Base-by-base conservation (phyloP, 148 eudicot genomes). In the Vaccinium myrtillus region DNA sequence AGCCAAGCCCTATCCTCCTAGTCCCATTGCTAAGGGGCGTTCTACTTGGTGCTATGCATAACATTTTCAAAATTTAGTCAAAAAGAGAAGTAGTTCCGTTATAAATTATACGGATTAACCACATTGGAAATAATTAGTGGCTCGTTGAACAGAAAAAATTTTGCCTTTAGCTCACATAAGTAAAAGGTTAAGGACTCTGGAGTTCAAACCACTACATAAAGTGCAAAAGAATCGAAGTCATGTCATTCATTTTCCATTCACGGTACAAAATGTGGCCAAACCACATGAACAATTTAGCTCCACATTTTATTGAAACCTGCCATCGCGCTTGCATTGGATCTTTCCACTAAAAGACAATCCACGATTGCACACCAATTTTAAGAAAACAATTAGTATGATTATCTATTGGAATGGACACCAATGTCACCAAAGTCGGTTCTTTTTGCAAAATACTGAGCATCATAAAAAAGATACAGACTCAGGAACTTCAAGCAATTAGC, bases 401-500 rank as follows among this genome's bases (percentile, higher is more conserved):
- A 78, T 27, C 58, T 23, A 78, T 23, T 27, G 43, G 5, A 13
- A 32, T 7, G 46, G 58, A 19, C 49, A n/a, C 32, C 46, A 49
- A 11, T 12, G 61, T 18, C 25, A n/a, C 30, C 21, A 48, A 48
- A 49, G 39, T n/a, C 80, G 15, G 36, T 78, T 78, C 18, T 78
- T 67, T 78, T 53, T 50, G 80, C 61, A 13, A n/a, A 18, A 55
- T 48, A 79, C 23, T 30, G 48, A 56, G 58, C 49, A 77, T 67
- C 73, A 27, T 27, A 27, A 65, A 12, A 14, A 67, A 23, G 36
- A 25, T 67, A 75, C 39, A 77, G 21, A 23, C 27, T 77, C 39
- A 13, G 61, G 59, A 51, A 51, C 30, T 25, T 51, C 80, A 78
- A 77, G 80, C 80, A 77, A 77, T 77, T 23, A 50, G 3, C 53